These are phyloP conservation scores for Lizanozyma gosingica DNA, from an alignment of 1,139 yeast genomes.

Conservation along the genomic window DNA sequence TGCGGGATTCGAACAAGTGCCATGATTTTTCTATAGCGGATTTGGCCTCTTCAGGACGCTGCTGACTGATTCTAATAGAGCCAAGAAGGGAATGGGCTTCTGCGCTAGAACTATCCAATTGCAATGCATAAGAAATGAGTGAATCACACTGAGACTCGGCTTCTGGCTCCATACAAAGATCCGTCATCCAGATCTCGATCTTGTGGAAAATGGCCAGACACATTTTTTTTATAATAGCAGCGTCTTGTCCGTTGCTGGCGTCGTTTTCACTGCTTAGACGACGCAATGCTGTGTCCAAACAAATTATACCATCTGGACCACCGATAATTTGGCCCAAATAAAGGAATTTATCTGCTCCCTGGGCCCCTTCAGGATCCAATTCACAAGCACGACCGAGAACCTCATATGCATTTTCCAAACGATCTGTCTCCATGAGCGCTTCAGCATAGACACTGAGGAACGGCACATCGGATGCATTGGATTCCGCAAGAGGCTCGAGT, in stretches of 20 bases:
- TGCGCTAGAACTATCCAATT: constrained; percentile 52
- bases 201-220: constrained; percentile 76
- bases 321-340: constrained; percentile 90
- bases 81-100: constrained; percentile 81
- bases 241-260: constrained; percentile 9
- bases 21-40: constrained; percentile 65
- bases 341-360: constrained; percentile 73
- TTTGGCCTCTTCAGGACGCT: constrained; percentile 61
- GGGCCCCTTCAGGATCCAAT: constrained; percentile 55
- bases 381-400: constrained; percentile 55
- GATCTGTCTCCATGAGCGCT: constrained; percentile 66
- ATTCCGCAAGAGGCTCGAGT: constrained; percentile 20
- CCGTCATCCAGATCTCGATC: constrained; percentile 99
- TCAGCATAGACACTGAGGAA: constrained; percentile 54
- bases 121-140: constrained; percentile 56
- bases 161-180: constrained; percentile 85
- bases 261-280: constrained; percentile 37
- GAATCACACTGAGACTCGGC: constrained; percentile 80
- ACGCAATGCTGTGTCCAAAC: constrained; percentile 55
- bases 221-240: constrained; percentile 35
- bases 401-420: constrained; percentile 69
- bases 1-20: constrained; percentile 52
- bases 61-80: constrained; percentile 87
- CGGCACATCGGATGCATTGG: constrained; percentile 20
- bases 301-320: constrained; percentile 64